phyloP scores from a whole-genome alignment of 257 asterid species.

The Salvia miltiorrhiza region DNA sequence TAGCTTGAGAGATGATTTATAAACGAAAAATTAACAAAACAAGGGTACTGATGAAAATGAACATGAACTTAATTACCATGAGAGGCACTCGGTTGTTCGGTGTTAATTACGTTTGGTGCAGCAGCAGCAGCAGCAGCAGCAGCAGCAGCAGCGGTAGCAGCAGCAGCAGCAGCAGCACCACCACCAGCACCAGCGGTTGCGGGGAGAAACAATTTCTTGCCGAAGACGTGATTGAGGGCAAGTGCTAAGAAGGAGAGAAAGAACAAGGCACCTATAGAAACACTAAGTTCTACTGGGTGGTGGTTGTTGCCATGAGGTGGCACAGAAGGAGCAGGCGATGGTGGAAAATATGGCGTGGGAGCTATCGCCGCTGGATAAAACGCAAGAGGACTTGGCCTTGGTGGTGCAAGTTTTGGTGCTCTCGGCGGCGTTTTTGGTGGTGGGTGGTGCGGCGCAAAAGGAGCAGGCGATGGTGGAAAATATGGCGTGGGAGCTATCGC shows the following conservation, averaged over 20 bases:
- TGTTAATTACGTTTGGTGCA: too few species aligned
- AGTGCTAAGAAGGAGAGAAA: background rate
- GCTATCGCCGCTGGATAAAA: background rate
- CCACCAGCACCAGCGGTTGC: background rate
- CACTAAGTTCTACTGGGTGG: background rate
- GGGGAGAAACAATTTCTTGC: background rate
- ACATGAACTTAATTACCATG: too few species aligned
- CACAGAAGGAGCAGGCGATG: background rate
- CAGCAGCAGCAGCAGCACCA: too few species aligned
- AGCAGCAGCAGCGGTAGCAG: too few species aligned
- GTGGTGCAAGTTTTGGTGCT: background rate
- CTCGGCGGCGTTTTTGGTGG: too few species aligned
- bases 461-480: background rate
- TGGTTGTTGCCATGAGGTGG: background rate
- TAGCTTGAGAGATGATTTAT: too few species aligned
- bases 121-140: too few species aligned
- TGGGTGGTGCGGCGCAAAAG: background rate
- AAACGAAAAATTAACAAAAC: too few species aligned
- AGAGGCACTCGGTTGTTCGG: too few species aligned
- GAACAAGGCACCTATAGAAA: background rate
- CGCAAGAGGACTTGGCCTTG: background rate
- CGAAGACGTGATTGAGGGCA: background rate
- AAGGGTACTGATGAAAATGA: too few species aligned
- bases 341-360: background rate
- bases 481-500: background rate